phyloP scores from a whole-genome alignment of 257 asterid species.

The Vinca minor region DNA sequence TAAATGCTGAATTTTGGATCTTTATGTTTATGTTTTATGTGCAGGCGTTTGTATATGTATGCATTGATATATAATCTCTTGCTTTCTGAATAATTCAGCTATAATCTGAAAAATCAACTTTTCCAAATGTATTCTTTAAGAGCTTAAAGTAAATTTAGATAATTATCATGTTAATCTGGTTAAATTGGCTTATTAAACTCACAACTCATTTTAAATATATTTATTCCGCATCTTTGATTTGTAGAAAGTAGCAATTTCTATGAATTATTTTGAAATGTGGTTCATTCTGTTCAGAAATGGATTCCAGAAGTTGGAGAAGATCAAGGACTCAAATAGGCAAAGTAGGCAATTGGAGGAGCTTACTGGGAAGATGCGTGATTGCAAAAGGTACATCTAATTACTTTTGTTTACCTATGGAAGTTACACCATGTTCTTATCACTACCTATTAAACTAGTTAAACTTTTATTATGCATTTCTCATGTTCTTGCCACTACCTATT shows the following conservation, averaged over 20 bases:
- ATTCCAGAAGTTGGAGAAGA: constrained; percentile 91
- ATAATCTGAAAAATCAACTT: background rate
- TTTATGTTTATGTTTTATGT: background rate
- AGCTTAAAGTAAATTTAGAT: no score
- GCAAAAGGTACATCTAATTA: constrained; percentile 58
- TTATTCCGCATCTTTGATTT: background rate
- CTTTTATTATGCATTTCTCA: background rate
- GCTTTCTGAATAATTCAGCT: background rate
- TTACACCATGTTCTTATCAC: background rate
- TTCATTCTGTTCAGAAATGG: constrained; percentile 58
- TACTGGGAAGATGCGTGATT: constrained; percentile 92
- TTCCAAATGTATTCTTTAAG: no score
- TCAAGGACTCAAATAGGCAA: constrained; percentile 82
- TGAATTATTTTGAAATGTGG: background rate
- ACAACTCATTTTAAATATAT: background rate
- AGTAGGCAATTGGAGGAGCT: constrained; percentile 97
- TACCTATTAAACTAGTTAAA: background rate
- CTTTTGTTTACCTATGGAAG: background rate
- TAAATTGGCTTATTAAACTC: background rate
- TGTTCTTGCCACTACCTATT: background rate
- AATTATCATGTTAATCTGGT: background rate
- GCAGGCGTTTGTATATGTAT: background rate
- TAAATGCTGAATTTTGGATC: background rate
- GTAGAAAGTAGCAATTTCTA: background rate
- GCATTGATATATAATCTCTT: background rate